Conservation (phyloP, 257 asterid genomes). For the Fraxinus anomala region DNA sequence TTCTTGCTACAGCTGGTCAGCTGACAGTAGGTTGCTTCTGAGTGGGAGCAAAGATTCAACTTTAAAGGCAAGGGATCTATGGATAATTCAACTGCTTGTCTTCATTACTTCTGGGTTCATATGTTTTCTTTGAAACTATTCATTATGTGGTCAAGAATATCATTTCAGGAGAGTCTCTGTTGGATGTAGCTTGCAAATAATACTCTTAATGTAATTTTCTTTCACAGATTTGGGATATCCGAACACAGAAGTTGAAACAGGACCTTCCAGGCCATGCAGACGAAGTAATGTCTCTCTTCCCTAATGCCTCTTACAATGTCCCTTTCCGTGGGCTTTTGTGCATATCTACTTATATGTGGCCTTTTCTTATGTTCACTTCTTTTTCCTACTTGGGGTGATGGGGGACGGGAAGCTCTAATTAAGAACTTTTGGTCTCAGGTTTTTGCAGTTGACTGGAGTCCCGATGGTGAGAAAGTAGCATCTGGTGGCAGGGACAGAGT, state of each 20-base stretch:
- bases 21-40: conserved; percentile 89
- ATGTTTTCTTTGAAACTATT: neutral
- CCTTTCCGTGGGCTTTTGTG: neutral
- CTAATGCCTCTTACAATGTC: neutral
- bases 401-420: neutral
- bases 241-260: conserved; percentile 81
- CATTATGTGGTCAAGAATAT: neutral
- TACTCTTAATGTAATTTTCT: conserved; percentile 16
- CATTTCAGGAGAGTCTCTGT: no score
- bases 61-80: conserved; percentile 58
- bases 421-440: conserved; percentile 48
- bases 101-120: neutral
- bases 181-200: no score
- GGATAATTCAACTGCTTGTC: neutral
- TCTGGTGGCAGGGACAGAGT: conserved; percentile 92
- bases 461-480: conserved; percentile 97
- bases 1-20: conserved; percentile 82
- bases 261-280: conserved; percentile 99
- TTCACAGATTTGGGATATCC: conserved; percentile 90
- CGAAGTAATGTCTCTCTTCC: conserved; percentile 53
- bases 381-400: neutral
- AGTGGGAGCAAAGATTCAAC: conserved; percentile 99
- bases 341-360: neutral
- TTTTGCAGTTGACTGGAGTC: conserved; percentile 98
- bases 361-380: neutral